Evolutionary conservation across 306 rosid species (phyloP).

Genomic region (Boehmeria nivea): DNA sequence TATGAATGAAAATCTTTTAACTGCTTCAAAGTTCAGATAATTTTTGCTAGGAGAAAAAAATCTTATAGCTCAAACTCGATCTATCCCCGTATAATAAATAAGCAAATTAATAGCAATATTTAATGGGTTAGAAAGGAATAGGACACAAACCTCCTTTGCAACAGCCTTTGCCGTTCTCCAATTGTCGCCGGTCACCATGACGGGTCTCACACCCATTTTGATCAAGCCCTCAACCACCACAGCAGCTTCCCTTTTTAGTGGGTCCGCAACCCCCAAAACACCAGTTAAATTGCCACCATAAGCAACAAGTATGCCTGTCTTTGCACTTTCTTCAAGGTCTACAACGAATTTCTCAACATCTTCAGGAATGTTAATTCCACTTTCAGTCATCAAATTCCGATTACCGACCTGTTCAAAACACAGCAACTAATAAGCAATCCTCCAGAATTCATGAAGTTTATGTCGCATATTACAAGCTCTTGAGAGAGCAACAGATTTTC

Average conservation of each 20-base stretch:
- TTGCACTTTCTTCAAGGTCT: conserved; percentile 86
- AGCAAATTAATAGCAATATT: no score
- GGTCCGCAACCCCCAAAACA: conserved; percentile 88
- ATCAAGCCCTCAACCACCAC: conserved; percentile 81
- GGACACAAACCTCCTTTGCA: conserved; percentile 73
- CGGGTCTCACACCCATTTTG: conserved; percentile 83
- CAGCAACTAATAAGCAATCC: conserved; percentile 25
- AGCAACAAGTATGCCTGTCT: conserved; percentile 81
- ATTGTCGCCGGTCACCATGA: conserved; percentile 98
- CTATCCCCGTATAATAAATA: no score
- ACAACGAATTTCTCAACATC: conserved; percentile 67
- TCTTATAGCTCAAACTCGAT: no score
- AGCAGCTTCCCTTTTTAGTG: conserved; percentile 91
- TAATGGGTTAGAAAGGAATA: no score
- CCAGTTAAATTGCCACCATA: conserved; percentile 58
- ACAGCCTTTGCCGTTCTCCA: conserved; percentile 92
- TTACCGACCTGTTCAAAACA: conserved; percentile 75
- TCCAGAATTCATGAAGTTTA: conserved; percentile 11
- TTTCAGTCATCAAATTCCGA: conserved; percentile 76
- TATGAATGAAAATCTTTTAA: no score
- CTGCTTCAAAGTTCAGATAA: no score
- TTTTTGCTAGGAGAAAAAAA: no score
- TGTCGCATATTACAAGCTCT: neutral
- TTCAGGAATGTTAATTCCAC: conserved; percentile 57
- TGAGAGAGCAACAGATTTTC: neutral